Evolutionary conservation across 345 rosid species (phyloP).

Genomic region (Sapria himalayana): DNA sequence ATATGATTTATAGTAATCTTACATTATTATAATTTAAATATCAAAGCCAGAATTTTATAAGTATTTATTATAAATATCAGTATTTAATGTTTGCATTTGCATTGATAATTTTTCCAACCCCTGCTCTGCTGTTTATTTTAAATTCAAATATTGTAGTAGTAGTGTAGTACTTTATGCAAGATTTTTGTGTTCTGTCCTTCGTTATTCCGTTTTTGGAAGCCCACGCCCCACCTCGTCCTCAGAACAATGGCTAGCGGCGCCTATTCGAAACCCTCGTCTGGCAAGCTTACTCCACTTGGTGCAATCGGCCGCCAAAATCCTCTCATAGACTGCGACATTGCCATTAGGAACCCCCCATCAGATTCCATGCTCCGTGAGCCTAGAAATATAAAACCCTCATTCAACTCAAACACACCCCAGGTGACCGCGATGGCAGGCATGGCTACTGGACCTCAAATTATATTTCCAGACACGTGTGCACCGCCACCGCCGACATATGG

Average conservation of each 20-base stretch:
- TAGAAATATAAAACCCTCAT: constrained; percentile 6
- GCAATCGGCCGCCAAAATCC: constrained; percentile 10
- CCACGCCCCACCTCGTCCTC: not conserved
- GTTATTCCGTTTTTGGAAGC: too few species aligned
- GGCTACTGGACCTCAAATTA: constrained; percentile 13
- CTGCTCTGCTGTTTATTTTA: too few species aligned
- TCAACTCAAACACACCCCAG: constrained; percentile 20
- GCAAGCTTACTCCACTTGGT: constrained; percentile 17
- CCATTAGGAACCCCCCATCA: constrained; percentile 33
- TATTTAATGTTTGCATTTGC: too few species aligned
- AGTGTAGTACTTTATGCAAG: too few species aligned
- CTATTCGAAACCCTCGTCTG: constrained; percentile 22
- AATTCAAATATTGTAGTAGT: too few species aligned
- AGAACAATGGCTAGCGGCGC: constrained; percentile 35
- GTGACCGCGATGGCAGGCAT: constrained; percentile 18
- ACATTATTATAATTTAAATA: too few species aligned
- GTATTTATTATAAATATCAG: too few species aligned
- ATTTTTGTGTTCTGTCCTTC: too few species aligned
- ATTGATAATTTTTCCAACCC: too few species aligned
- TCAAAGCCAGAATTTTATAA: too few species aligned
- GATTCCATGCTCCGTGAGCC: constrained; percentile 7
- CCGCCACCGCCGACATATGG: constrained; percentile 75
- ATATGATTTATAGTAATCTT: too few species aligned
- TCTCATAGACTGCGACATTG: constrained; percentile 31
- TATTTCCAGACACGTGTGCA: constrained; percentile 33